Percentiles rank a stretch among this genome's conserved stretches.
phyloP scores from a whole-genome alignment of 2,329 filamentous ascomycete species.

The Fusarium albidum region DNA sequence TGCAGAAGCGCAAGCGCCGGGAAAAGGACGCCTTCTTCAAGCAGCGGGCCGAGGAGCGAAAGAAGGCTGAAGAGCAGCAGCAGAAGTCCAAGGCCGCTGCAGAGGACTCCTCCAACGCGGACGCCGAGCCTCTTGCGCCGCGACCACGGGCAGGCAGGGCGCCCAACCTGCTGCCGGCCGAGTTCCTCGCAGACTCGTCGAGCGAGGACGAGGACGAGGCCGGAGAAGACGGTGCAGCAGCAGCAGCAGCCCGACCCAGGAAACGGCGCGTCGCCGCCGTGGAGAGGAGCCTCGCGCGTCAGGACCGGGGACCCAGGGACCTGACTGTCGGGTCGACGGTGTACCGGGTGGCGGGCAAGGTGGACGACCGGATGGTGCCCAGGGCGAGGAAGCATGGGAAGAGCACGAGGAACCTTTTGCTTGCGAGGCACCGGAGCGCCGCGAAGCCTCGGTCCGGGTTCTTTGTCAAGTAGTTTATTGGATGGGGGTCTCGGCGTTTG shows the following conservation, averaged over 20 bases:
- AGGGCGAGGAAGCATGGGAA: conserved; percentile 53
- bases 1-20: conserved; percentile 63
- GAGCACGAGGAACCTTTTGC: conserved; percentile 53
- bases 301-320: conserved; percentile 54
- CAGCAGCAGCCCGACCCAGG: conserved; percentile 43
- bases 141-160: conserved; percentile 45
- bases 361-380: conserved; percentile 59
- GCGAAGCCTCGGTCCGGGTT: conserved; percentile 52
- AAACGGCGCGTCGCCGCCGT: conserved; percentile 55
- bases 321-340: conserved; percentile 61
- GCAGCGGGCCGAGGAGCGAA: conserved; percentile 62
- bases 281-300: conserved; percentile 48
- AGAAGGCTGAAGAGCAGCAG: conserved; percentile 45
- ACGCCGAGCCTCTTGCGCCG: conserved; percentile 8
- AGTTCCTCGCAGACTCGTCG: conserved; percentile 62
- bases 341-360: conserved; percentile 57
- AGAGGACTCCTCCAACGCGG: conserved; percentile 22
- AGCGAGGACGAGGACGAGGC: conserved; percentile 50
- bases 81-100: conserved; percentile 36
- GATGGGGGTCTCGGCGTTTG: not conserved
- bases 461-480: conserved; percentile 45
- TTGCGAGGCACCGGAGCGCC: conserved; percentile 54
- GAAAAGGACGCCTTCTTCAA: conserved; percentile 63
- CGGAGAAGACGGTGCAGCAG: conserved; percentile 34
- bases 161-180: conserved; percentile 59